Evolutionary conservation across 164 flowering plant genomes (phyloP), one percentile per base, ranked within the genome.

Genomic region (Umbilicus rupestris): DNA sequence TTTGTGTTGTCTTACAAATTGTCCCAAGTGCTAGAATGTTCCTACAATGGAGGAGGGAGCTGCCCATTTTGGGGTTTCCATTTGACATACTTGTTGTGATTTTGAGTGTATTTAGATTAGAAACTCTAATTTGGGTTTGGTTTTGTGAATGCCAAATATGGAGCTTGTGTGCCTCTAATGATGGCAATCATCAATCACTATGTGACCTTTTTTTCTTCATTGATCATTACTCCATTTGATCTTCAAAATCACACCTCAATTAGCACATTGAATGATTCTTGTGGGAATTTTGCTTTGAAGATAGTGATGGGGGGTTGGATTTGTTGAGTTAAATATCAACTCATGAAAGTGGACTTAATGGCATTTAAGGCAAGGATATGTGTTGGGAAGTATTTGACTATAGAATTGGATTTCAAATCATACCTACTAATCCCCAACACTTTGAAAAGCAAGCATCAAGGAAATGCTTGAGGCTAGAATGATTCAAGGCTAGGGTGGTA

Each of bases 271-370:
- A 14, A 7, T 0, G 2, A 41, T 14, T 41, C 44, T 41, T 41
- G 10, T 41, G 44, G 44, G 44, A 8, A 3, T 41, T 41, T 41
- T 41, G 44, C 9, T 41, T 41, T 41, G 44, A 41, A 41, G 44
- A 41, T 41, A 12, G 44, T 41, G 44, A 41, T 41, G 44, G 44
- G 9, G 15, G 19, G 60, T 26, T 26, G 60, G 60, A 55, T 55
- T 55, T 28, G 33, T 47, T 47, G 9, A 22, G 24, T 52, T 52
- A 52, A 52, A 26, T 52, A 26, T 24, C 16, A 52, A 17, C 59
- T 26, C 59, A 52, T 52, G 59, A 52, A 52, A 52, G 30, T 52
- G 59, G 59, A 52, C 31, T 52, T 52, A 52, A 52, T 52, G 59
- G 16, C 9, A 24, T 10, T 11, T 24, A 26, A 52, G 59, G 26